Evolutionary conservation across 768 basidiomycete species (phyloP).

Genomic region (Grammothele lineata): DNA sequence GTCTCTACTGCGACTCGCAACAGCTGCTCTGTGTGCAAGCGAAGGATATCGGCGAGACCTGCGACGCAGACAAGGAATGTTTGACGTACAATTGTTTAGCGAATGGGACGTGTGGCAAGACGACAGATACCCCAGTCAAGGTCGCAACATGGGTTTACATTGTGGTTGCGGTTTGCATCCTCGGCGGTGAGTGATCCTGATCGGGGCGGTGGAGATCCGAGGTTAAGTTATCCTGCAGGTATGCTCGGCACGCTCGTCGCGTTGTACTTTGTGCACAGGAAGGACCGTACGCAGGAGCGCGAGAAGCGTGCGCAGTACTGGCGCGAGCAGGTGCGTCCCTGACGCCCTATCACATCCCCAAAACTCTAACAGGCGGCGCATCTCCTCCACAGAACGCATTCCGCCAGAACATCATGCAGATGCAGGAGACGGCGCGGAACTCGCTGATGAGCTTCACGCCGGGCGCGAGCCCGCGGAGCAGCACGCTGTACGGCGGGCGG

Average conservation of each 20-base stretch:
- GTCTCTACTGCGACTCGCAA: slow-evolving; percentile 71
- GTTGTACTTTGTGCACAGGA: slow-evolving; percentile 67
- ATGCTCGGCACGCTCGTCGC: slow-evolving; percentile 68
- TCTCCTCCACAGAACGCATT: slow-evolving; percentile 61
- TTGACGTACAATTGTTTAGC: slow-evolving; percentile 68
- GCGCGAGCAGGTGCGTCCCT: slow-evolving; percentile 71
- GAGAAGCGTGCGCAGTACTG: slow-evolving; percentile 87
- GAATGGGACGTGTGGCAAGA: slow-evolving; percentile 56
- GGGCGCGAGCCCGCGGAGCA: slow-evolving; percentile 39
- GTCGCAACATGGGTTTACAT: slow-evolving; percentile 69
- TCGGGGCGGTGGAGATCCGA: too few species aligned
- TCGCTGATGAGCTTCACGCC: slow-evolving; percentile 52
- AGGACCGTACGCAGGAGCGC: slow-evolving; percentile 69
- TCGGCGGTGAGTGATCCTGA: slow-evolving; percentile 65
- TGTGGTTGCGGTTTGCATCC: slow-evolving; percentile 65
- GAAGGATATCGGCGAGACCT: slow-evolving; percentile 55
- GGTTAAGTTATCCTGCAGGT: too few species aligned
- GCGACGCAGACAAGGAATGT: slow-evolving; percentile 64
- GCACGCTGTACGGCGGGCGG: slow-evolving; percentile 47
- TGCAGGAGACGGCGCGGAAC: slow-evolving; percentile 69
- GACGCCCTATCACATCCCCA: too few species aligned
- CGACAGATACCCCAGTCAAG: slow-evolving; percentile 56
- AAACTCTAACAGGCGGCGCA: too few species aligned
- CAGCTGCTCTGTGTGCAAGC: slow-evolving; percentile 52
- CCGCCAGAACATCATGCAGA: slow-evolving; percentile 75